phyloP scores from a whole-genome alignment of 2,329 filamentous ascomycete species.

The Aspergillus latus region DNA sequence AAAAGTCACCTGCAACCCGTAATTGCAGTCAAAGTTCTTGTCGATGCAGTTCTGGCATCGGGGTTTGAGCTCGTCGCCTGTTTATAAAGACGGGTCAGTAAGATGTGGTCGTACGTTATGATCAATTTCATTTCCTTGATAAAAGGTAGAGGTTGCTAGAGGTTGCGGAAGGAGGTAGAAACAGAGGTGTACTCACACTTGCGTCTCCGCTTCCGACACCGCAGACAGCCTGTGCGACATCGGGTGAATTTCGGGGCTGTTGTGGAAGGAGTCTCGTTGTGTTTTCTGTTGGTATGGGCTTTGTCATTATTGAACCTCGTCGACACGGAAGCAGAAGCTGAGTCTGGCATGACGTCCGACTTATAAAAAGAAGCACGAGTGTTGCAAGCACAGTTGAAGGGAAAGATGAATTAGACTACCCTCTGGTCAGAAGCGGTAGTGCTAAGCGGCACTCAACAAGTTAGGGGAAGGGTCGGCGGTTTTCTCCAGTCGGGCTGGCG shows the following conservation, averaged over 20 bases:
- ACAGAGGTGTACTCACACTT: slow-evolving; percentile 44
- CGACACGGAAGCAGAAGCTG: background rate
- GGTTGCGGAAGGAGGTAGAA: background rate
- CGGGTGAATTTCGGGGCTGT: slow-evolving; percentile 17
- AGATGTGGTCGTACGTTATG: background rate
- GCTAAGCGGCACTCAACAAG: no score
- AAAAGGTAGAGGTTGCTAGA: background rate
- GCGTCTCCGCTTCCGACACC: slow-evolving; percentile 50
- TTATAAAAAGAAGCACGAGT: background rate
- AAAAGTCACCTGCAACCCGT: slow-evolving; percentile 51
- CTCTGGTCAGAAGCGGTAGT: no score
- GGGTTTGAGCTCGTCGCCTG: slow-evolving; percentile 55
- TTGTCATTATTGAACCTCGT: background rate
- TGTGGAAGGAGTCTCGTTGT: background rate
- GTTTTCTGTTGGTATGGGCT: background rate
- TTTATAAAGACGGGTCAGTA: background rate
- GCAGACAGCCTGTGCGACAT: slow-evolving; percentile 49
- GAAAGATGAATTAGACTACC: no score
- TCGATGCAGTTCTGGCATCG: slow-evolving; percentile 50
- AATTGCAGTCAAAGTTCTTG: slow-evolving; percentile 51
- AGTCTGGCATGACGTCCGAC: slow-evolving; percentile 1
- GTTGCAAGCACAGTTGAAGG: no score
- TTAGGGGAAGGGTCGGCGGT: no score
- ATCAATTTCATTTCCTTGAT: background rate
- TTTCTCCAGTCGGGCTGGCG: no score